A percentile compares a stretch with the other conserved stretches of the same genome.
These are phyloP conservation scores for Naumovozyma castellii DNA, from an alignment of 805 yeast species.

Conservation along the genomic window DNA sequence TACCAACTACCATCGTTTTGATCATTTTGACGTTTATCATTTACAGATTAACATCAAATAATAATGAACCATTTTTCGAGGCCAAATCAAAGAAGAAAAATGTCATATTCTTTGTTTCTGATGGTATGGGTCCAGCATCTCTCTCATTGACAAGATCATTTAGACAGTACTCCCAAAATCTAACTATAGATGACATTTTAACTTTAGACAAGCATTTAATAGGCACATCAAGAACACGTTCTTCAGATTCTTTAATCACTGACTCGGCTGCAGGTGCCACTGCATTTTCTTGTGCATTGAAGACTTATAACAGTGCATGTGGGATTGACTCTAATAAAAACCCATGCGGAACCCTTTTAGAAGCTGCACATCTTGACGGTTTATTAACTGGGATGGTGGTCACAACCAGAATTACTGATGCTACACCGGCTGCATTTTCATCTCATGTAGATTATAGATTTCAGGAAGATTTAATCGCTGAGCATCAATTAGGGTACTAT, in stretches of 20 bases:
- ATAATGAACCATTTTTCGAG: background rate
- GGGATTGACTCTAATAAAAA: constrained; percentile 58
- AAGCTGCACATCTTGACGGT: constrained; percentile 76
- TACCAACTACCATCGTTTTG: background rate
- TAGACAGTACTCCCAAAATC: constrained; percentile 40
- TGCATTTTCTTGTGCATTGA: constrained; percentile 77
- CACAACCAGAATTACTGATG: constrained; percentile 86
- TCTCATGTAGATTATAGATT: constrained; percentile 67
- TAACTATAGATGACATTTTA: constrained; percentile 48
- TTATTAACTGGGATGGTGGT: constrained; percentile 84
- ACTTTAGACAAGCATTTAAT: constrained; percentile 59
- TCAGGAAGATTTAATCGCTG: constrained; percentile 79
- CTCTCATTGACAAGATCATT: constrained; percentile 70
- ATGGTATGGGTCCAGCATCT: constrained; percentile 93
- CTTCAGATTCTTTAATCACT: constrained; percentile 67
- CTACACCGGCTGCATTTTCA: constrained; percentile 87
- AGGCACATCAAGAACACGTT: constrained; percentile 80
- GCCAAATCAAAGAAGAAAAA: constrained; percentile 42
- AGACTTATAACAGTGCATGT: constrained; percentile 84
- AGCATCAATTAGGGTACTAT: constrained; percentile 75
- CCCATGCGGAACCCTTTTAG: constrained; percentile 87
- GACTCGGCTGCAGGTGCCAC: constrained; percentile 98
- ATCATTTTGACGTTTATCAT: background rate
- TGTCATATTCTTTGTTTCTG: constrained; percentile 80
- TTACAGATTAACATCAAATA: background rate